Evolutionary conservation across 2,329 filamentous ascomycete genomes (phyloP), one percentile per base, ranked within the genome.

Genomic region (Curvularia sp.): DNA sequence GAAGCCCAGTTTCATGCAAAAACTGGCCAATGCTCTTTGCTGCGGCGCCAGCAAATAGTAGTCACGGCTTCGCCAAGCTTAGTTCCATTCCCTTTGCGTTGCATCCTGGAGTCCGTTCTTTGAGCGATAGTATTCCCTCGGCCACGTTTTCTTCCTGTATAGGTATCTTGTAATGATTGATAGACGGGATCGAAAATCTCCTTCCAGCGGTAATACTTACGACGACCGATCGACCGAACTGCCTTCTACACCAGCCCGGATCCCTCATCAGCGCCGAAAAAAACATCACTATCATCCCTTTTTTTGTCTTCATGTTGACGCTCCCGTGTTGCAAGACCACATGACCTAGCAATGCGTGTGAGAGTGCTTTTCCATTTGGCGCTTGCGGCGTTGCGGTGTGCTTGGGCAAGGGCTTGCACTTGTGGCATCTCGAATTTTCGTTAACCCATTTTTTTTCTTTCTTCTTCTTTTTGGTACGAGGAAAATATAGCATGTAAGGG

Each of bases 1-100:
- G 76, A 75, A 73, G 65, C 69, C 67, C n/a, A 89, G 89, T 58
- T 91, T 92, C 64, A 88, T 93, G 81, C 91, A 96, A 81, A 97
- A 97, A 83, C 84, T 97, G 76, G 90, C 94, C 86, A 96, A 95
- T 84, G 86, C 88, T 59, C 83, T 97, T 57, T 98, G 94, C 87
- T 98, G 94, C 80, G 92, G 74, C 41, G 71, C 65, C 49, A 71
- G 71, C 57, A 74, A 62, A 57, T 65, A 67, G 65, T 70, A 55
- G 71, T 67, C 55, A 59, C 53, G 46, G 59, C 57, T 54, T 5
- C n/a, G 13, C 32, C 58, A 51, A 51, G 61, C 65, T 55, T 59
- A 57, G 62, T 55, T 60, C 59, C 57, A 52, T 63, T 63, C 57
- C 48, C 59, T 68, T 70, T 68, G 60, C 63, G 66, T 69, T 72